Base-by-base conservation (phyloP, 2,329 filamentous ascomycete genomes). In the Thermothelomyces thermophilus region DNA sequence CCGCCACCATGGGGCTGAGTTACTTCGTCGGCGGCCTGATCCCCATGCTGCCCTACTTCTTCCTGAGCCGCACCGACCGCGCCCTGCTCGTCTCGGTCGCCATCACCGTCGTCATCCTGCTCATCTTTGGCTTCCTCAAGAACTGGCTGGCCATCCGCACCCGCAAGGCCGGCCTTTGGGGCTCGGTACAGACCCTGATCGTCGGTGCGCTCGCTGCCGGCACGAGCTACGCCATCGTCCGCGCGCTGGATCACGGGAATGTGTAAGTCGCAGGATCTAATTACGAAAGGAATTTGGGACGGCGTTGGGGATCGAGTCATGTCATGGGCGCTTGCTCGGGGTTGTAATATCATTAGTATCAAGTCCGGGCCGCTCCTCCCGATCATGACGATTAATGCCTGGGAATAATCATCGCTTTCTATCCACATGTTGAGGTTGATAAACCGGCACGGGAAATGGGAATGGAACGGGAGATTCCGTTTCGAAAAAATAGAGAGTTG, bases 1-100 rank as follows among this genome's bases (percentile, higher is more conserved):
- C 82, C 2, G 56, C 82, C 22, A 86, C 81, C 8, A 84, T 88
- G 59, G 80, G 83, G 0, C 60, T 81, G 14, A 82, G 82, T 31
- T 88, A 88, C 63, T 82, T 87, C 46, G 64, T 87, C 19, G 84
- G 84, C 17, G 84, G 84, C 0, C 70, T 87, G 47, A 75, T 87
- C n/a, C 84, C 84, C 13, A 73, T 87, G 59, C 66, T 85, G 36
- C 84, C 84, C 0, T 88, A 88, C 67, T 82, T 87, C 56, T 71
- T 84, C 56, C 70, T 77, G 63, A 51, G 58, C 13, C 63, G 64
- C 19, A 69, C 77, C 7, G 62, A 64, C 20, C 60, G 70, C n/a
- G 76, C 74, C 0, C 67, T 90, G 44, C 72, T 75, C 31, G 76
- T 79, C 52, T 83, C 79, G 20, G 72, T 84, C 22, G 72, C 63